Conservation (phyloP, 495 filamentous ascomycete genomes). For the Penicillium pancosmium region DNA sequence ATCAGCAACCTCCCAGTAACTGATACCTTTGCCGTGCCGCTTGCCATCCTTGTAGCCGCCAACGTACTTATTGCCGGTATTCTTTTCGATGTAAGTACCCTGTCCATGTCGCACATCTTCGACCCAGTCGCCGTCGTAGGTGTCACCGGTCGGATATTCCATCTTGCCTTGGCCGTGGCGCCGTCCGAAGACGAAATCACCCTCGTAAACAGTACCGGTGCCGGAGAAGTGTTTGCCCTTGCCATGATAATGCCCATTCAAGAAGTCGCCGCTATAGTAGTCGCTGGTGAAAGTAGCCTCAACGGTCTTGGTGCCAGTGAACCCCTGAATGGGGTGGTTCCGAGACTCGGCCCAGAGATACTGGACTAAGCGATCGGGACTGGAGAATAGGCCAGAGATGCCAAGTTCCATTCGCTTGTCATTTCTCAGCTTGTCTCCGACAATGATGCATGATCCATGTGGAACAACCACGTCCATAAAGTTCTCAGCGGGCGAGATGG, state of each 20-base stretch:
- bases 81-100: constrained; percentile 59
- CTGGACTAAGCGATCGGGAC: constrained; percentile 47
- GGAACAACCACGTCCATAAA: constrained; percentile 41
- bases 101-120: constrained; percentile 60
- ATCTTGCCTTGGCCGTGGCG: constrained; percentile 60
- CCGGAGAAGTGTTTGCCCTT: constrained; percentile 55
- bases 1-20: constrained; percentile 63
- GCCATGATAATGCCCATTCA: constrained; percentile 55
- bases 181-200: constrained; percentile 54
- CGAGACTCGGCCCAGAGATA: constrained; percentile 50
- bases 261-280: constrained; percentile 51
- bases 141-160: constrained; percentile 64
- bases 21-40: constrained; percentile 63
- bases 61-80: constrained; percentile 64
- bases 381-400: constrained; percentile 44
- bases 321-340: constrained; percentile 48
- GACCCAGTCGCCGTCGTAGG: constrained; percentile 62
- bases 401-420: constrained; percentile 44
- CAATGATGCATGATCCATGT: constrained; percentile 48
- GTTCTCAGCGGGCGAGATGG: constrained; percentile 43
- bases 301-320: constrained; percentile 46
- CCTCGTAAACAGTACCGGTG: constrained; percentile 57
- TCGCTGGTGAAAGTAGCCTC: constrained; percentile 50
- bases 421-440: constrained; percentile 46
- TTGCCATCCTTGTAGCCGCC: constrained; percentile 67